Evolutionary conservation across 306 rosid species (phyloP), one percentile per base, ranked within the genome.

Genomic region (Hippophae tibetana): DNA sequence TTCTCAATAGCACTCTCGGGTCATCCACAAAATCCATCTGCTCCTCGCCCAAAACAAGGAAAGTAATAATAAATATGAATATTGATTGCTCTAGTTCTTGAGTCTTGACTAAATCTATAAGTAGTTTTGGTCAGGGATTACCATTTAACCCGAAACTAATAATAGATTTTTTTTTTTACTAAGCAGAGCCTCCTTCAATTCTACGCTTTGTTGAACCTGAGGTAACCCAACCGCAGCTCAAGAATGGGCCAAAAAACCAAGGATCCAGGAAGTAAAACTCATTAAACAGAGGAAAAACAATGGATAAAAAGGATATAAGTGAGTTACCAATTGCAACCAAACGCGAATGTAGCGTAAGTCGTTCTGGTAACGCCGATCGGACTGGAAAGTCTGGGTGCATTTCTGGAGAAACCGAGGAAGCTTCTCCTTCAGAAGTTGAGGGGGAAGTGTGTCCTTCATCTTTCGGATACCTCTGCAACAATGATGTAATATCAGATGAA

Each of bases 21-120:
- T 88, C 86, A 54, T 83, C 85, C 58, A 83, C 87, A 63, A 68
- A 88, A 75, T 92, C 96, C 98, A 92, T 92, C 98, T 92, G 67
- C 27, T 53, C 74, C 69, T 57, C 69, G 69, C 51, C 10, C 9
- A 26, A 72, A 38, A n/a, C 7, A 53, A 7, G 62, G 7, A 4
- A 43, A 12, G 12, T 12, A 0, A 13, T 12, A 49, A 3, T 5
- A 5, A 49, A 5, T 49, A 10, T 49, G 2, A 49, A 49, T 49
- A 10, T 23, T 49, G 25, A 18, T 49, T 13, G 53, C 53, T 3
- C 14, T 13, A 3, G 53, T 13, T 31, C 38, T 31, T 31, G 38
- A 31, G 38, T 31, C 38, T 31, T 31, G 38, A 31, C 38, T 31
- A 31, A 31, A 31, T 31, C 38, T 31, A 31, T 31, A 31, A 2